Evolutionary conservation across 176 grass and related monocot species (phyloP), one percentile per base, ranked within the genome.

Genomic region (Ampelocalamus luodianensis): DNA sequence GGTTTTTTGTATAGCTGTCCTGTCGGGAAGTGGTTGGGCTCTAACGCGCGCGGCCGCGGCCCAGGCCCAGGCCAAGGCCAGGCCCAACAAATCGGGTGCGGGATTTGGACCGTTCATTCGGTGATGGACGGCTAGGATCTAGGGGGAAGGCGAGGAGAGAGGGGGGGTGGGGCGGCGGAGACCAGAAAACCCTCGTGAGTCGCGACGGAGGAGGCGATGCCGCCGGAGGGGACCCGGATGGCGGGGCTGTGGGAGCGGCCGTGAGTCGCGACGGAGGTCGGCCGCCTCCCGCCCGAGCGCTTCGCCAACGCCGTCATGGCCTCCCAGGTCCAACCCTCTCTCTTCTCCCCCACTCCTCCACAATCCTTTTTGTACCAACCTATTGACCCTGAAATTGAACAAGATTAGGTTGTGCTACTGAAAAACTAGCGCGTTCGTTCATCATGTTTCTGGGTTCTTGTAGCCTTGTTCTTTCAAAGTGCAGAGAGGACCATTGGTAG

Each of bases 221-320:
- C 83, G 66, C 58, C 71, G 84, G 58, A 82, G 46, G 53, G 48
- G 72, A 82, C 58, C 18, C 32, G 65, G 40, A 87, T 87, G 84
- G 38, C 74, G 48, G 74, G 75, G 84, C 84, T 92, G 72, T 72
- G 87, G 87, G 68, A 81, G 42, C 82, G 91, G 10, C n/a, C n/a
- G n/a, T n/a, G n/a, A n/a, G n/a, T n/a, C n/a, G n/a, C n/a, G n/a
- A n/a, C n/a, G n/a, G 91, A 89, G 87, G 54, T 84, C 45, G 91
- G 91, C 54, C n/a, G 72, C 22, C 53, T 92, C 80, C 24, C 44
- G 2, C 87, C 91, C 44, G 85, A 45, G 69, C 55, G 59, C 84
- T 92, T 92, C 76, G 61, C 80, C 75, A 63, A 71, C 76, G 16
- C 79, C 63, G 18, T 87, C 38, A 83, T 54, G 87, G 83, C 90